These are phyloP conservation scores for Chaetoceros muelleri DNA, from an alignment of 108 stramenopile species.

Conservation along the genomic window DNA sequence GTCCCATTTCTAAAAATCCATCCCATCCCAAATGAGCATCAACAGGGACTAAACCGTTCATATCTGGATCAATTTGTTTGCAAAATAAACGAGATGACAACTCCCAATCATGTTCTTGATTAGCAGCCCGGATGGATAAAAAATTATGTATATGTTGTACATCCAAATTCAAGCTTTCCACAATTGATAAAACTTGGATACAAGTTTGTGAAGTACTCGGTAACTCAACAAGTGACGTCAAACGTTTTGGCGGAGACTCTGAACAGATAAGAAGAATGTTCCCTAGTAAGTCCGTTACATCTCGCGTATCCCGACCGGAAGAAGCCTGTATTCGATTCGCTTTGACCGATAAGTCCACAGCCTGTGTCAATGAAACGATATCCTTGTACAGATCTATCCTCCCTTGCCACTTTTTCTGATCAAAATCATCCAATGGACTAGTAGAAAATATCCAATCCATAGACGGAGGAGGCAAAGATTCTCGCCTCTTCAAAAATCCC, in stretches of 20 bases:
- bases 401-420: not conserved
- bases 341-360: not conserved
- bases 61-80: constrained; percentile 51
- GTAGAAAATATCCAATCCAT: not conserved
- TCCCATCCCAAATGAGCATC: constrained; percentile 30
- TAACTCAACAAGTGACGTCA: not conserved
- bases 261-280: constrained; percentile 14
- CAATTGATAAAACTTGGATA: constrained; percentile 21
- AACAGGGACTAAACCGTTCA: constrained; percentile 22
- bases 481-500: not conserved
- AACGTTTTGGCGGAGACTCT: not conserved
- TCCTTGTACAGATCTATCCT: not conserved
- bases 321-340: not conserved
- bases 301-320: constrained; percentile 8
- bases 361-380: not conserved
- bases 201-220: not conserved
- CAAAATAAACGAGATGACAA: constrained; percentile 50
- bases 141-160: constrained; percentile 40
- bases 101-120: constrained; percentile 42
- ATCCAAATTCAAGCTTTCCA: constrained; percentile 42
- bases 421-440: not conserved
- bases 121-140: constrained; percentile 37
- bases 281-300: constrained; percentile 13
- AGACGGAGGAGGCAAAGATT: not conserved
- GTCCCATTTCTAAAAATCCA: constrained; percentile 26